Conservation (phyloP, 2,329 filamentous ascomycete genomes). For the Talaromyces sp. region DNA sequence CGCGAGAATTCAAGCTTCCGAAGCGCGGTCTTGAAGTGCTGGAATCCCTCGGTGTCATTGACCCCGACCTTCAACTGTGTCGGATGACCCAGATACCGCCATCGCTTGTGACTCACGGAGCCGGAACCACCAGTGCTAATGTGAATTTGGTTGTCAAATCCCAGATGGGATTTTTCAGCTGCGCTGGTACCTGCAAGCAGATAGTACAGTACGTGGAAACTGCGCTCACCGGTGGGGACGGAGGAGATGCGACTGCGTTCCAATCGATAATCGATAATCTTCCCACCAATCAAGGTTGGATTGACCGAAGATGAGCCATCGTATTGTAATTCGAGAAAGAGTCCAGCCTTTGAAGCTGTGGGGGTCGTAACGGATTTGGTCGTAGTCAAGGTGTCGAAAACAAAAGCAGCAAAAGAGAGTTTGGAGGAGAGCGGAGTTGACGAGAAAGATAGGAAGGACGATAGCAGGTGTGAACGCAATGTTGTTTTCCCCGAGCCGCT, state of each 20-base stretch:
- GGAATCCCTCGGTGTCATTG: conserved; percentile 93
- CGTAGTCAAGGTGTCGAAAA: conserved; percentile 94
- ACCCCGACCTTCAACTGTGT: conserved; percentile 97
- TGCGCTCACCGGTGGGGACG: conserved; percentile 92
- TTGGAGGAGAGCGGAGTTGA: conserved; percentile 92
- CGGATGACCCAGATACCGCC: conserved; percentile 94
- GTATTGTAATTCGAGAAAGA: conserved; percentile 96
- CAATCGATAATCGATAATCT: conserved; percentile 88
- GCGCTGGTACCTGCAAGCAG: conserved; percentile 87
- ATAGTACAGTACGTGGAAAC: conserved; percentile 96
- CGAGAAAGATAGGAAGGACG: conserved; percentile 82
- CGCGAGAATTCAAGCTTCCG: conserved; percentile 92
- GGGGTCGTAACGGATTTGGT: conserved; percentile 96
- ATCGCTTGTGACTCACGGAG: conserved; percentile 70
- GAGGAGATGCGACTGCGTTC: conserved; percentile 89
- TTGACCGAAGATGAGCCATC: conserved; percentile 83
- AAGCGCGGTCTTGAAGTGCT: conserved; percentile 94
- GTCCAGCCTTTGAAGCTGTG: conserved; percentile 90
- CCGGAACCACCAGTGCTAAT: conserved; percentile 48
- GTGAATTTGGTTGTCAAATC: conserved; percentile 56
- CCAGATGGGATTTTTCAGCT: conserved; percentile 85
- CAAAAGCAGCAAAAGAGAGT: conserved; percentile 87
- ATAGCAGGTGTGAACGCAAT: conserved; percentile 82
- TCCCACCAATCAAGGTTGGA: conserved; percentile 88
- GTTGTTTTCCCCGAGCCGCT: conserved; percentile 96